Conservation (phyloP, 345 rosid genomes). For the Carallia brachiata region DNA sequence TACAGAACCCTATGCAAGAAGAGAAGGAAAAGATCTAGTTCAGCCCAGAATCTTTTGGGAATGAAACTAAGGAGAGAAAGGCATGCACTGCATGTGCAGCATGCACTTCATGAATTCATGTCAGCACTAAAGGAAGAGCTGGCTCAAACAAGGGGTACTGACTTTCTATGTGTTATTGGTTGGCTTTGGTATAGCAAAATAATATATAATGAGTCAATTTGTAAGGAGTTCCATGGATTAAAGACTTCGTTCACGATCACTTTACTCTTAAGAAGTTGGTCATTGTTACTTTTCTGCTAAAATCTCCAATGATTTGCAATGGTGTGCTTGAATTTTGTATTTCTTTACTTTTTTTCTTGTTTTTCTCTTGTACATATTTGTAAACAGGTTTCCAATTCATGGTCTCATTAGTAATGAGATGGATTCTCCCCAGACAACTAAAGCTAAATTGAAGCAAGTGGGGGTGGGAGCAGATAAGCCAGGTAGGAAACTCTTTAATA, state of each 20-base stretch:
- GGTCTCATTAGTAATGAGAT: constrained; percentile 4
- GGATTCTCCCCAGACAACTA: constrained; percentile 12
- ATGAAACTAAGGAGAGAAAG: constrained; percentile 17
- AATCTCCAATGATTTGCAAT: constrained; percentile 1
- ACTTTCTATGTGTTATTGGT: constrained; percentile 17
- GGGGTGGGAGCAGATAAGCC: constrained; percentile 14
- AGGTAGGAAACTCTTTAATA: constrained; percentile 25
- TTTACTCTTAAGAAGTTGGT: background rate
- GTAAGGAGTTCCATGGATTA: constrained; percentile 25
- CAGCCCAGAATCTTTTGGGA: constrained; percentile 20
- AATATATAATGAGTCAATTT: constrained; percentile 34
- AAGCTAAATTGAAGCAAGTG: constrained; percentile 6
- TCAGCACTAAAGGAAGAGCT: constrained; percentile 7
- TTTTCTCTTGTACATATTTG: background rate
- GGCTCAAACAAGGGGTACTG: constrained; percentile 18
- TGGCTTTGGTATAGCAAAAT: constrained; percentile 20
- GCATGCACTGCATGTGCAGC: background rate
- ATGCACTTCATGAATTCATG: constrained; percentile 10
- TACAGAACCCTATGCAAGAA: constrained; percentile 5
- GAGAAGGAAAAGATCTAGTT: constrained; percentile 17
- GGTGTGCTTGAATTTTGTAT: constrained; percentile 10
- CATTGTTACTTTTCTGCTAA: background rate
- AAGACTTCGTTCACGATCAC: constrained; percentile 11
- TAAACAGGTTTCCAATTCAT: constrained; percentile 10
- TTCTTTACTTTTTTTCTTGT: background rate